phyloP scores from a whole-genome alignment of 345 rosid species.

The Dimocarpus longan region DNA sequence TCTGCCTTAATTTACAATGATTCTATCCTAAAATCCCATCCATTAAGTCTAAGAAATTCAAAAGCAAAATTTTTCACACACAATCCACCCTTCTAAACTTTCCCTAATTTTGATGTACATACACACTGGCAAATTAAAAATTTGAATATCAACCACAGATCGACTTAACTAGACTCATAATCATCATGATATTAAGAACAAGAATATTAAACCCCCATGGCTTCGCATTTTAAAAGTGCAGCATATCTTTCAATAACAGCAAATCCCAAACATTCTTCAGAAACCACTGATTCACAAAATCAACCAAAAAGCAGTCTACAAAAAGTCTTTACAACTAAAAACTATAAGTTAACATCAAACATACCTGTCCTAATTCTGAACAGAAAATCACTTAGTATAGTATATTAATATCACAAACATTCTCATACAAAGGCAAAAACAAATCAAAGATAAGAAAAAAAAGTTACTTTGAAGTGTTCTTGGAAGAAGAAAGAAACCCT shows the following conservation, averaged over 20 bases:
- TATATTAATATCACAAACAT: neutral
- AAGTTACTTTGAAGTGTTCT: constrained; percentile 44
- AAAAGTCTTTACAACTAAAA: neutral
- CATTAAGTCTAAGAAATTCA: neutral
- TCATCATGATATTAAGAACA: neutral
- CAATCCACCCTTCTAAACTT: too few species aligned
- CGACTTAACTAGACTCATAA: neutral
- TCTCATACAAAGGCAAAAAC: neutral
- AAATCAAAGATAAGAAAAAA: neutral
- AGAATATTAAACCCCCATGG: neutral
- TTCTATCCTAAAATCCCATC: neutral
- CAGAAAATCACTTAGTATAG: neutral
- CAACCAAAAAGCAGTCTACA: neutral
- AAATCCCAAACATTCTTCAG: neutral
- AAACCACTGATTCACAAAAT: neutral
- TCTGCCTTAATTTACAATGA: neutral
- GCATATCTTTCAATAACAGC: neutral
- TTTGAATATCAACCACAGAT: neutral
- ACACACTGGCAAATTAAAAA: neutral
- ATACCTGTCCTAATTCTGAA: neutral
- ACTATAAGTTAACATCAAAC: neutral
- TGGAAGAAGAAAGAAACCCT: constrained; percentile 53
- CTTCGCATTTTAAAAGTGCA: neutral
- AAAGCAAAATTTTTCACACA: neutral
- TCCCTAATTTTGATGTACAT: too few species aligned